A percentile compares a stretch with the other conserved stretches of the same genome.
Conservation (phyloP, 1,284 basidiomycete species). For the Tetrapyrgos nigripes region DNA sequence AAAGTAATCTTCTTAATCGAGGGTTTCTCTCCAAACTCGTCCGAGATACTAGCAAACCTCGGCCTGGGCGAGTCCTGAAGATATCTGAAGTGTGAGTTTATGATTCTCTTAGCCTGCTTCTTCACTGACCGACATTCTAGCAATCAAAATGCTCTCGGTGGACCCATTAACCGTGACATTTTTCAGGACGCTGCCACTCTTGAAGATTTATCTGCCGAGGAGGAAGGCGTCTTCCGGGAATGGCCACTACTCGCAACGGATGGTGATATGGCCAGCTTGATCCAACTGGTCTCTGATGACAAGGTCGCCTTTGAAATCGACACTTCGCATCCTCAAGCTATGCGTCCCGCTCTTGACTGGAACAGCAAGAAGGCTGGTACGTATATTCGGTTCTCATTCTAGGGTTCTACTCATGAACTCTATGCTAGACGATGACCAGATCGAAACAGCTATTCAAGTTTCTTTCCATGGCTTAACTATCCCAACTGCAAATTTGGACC, state of each 20-base stretch:
- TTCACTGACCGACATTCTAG: conserved; percentile 36
- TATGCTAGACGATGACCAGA: conserved; percentile 76
- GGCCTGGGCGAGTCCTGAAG: conserved; percentile 74
- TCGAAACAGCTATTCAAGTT: conserved; percentile 68
- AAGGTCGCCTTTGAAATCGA: conserved; percentile 75
- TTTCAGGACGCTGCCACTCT: conserved; percentile 73
- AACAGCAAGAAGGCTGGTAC: conserved; percentile 86
- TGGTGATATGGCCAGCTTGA: conserved; percentile 75
- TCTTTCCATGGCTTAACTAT: conserved; percentile 41
- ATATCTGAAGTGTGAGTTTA: conserved; percentile 67
- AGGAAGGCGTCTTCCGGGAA: conserved; percentile 61
- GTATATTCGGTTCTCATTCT: conserved; percentile 21
- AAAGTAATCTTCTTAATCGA: conserved; percentile 62
- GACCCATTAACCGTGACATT: conserved; percentile 63
- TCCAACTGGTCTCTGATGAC: conserved; percentile 74
- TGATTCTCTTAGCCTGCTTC: conserved; percentile 33
- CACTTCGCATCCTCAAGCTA: conserved; percentile 59
- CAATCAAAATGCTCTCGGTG: conserved; percentile 74
- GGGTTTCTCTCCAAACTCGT: conserved; percentile 71
- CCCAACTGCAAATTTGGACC: neutral
- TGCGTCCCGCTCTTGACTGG: conserved; percentile 68
- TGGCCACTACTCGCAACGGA: conserved; percentile 78
- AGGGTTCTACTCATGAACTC: conserved; percentile 1
- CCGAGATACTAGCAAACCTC: conserved; percentile 63
- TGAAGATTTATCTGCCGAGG: conserved; percentile 57